phyloP scores from a whole-genome alignment of 257 asterid genomes.

The Solanum rostratum region DNA sequence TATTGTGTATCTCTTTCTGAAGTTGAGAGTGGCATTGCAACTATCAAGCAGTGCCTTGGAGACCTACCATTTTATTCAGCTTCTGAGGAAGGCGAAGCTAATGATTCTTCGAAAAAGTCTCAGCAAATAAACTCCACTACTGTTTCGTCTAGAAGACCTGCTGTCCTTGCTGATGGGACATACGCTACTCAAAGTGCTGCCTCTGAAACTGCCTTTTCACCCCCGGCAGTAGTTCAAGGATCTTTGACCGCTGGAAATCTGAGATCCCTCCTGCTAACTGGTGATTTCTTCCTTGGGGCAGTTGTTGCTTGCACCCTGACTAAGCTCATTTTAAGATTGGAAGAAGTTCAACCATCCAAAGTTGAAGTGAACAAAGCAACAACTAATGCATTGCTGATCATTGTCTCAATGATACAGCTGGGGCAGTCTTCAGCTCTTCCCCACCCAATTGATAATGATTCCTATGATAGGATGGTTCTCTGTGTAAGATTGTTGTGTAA shows the following conservation, averaged over 20 bases:
- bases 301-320: conserved; percentile 84
- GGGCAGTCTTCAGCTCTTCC: conserved; percentile 87
- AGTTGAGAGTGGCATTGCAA: conserved; percentile 76
- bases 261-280: conserved; percentile 87
- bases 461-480: conserved; percentile 71
- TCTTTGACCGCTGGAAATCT: conserved; percentile 55
- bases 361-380: conserved; percentile 69
- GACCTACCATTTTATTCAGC: conserved; percentile 73
- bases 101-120: conserved; percentile 67
- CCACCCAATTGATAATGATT: conserved; percentile 91
- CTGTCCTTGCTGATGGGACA: conserved; percentile 92
- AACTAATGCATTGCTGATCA: conserved; percentile 48
- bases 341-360: conserved; percentile 81
- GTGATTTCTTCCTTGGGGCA: conserved; percentile 92
- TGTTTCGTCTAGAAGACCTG: conserved; percentile 90
- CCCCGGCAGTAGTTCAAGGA: conserved; percentile 71
- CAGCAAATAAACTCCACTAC: conserved; percentile 65
- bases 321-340: conserved; percentile 70
- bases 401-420: conserved; percentile 82
- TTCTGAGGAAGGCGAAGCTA: conserved; percentile 68
- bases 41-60: conserved; percentile 92
- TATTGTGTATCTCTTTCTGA: conserved; percentile 81
- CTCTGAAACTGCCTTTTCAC: conserved; percentile 80
- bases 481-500: conserved; percentile 65
- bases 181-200: conserved; percentile 99